Base-by-base conservation (phyloP, 208 protist species). In the Lotmaria passim region DNA sequence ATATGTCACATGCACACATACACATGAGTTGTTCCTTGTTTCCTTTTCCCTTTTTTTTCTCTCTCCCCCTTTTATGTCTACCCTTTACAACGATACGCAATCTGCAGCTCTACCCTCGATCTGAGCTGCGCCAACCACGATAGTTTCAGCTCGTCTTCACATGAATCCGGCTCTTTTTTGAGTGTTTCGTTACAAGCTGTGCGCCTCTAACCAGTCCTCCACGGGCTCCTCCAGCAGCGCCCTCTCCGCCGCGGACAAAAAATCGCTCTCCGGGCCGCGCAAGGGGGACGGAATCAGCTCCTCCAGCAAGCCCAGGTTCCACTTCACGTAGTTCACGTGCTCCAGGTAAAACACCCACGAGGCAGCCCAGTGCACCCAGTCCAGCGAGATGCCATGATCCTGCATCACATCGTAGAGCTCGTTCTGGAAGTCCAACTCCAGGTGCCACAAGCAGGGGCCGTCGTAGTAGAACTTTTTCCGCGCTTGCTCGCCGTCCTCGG, bases 371-470 rank as follows among this genome's bases (percentile, higher is more conserved):
- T 79, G 81, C 59, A 88, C 69, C 84, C 83, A 93, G 36, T 93
- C 81, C 2, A 91, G 78, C 5, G 59, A 79, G 19, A 96, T 66
- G 43, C 82, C 90, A 60, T 96, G 87, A 53, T 96, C 90, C 66
- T 91, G 84, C 90, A 96, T 91, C 28, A 91, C 71, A 55, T 96
- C 90, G 69, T 92, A 93, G 36, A 96, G 58, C 73, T 96, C 87
- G 56, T 89, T 92, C 69, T 87, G 86, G 39, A 96, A 61, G 63
- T 89, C 85, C 17, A 91, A 72, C 81, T 96, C 87, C 12, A 96
- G 71, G 60, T 96, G 90, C 82, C 83, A 90, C 47, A 93, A 69
- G 52, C 83, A 93, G 8, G 90, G 90, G 15, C 90, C 90, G 47
- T 96, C 90, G 74, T 96, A 96, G 73, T 86, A 84, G 6, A 90